Evolutionary conservation across 257 asterid genomes (phyloP), one percentile per base, ranked within the genome.

Genomic region (Scutellaria barbata): DNA sequence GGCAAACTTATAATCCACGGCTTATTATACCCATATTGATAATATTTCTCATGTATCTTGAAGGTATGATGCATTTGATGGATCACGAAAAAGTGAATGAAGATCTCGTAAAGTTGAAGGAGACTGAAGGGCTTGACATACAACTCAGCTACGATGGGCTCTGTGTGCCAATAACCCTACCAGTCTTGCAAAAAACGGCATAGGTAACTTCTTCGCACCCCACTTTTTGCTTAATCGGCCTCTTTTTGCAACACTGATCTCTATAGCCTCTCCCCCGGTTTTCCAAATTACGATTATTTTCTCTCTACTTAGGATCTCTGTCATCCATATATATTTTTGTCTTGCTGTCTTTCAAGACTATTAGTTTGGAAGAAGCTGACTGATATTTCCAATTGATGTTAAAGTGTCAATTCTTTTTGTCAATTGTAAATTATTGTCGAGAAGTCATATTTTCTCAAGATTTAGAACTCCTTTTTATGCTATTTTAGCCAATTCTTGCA

Each of bases 61-160:
- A 81, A 92, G 98, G 98, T 68, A 95, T 95, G 99, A 95, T 92
- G 98, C 98, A 95, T 81, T 79, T 89, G 62, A 95, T 95, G 99
- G 99, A 95, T 76, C 98, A 95, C 39, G 96, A 92, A 10, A 84
- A 75, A 75, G 85, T 89, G 43, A 95, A 80, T 25, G 89, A 83
- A 71, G 81, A 75, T 68, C 90, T 95, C 6, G 7, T 80, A 77
- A 83, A 85, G 79, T 73, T 95, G 83, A 87, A 75, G 81, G 96
- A 89, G 59, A 78, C 77, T 0, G 98, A 95, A 87, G 96, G 95
- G 12, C 86, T 95, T 6, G 95, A 92, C 59, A 76, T 85, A 10
- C 86, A 95, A 72, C 97, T 95, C 74, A 92, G 99, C 84, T 85
- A 85, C 70, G 99, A 95, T 5, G 99, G 98, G 7, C 95, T 92